These are phyloP conservation scores for Cutaneotrichosporon mucoides DNA, from an alignment of 1,284 basidiomycete genomes.

Conservation along the genomic window DNA sequence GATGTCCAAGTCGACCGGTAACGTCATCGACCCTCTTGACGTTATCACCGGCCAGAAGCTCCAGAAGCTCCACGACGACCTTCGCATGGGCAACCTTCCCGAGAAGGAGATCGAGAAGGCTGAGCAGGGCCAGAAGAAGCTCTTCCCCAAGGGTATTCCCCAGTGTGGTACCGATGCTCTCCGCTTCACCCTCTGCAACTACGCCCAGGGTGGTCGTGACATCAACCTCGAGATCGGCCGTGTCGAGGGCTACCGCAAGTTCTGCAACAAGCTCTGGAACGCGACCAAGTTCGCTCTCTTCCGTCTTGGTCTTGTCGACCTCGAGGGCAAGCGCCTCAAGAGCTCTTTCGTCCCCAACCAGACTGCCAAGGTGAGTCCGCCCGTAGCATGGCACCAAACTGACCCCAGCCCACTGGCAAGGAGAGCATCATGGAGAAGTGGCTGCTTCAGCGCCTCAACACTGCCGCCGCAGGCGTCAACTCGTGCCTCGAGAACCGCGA, in stretches of 20 bases:
- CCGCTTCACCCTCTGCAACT: slow-evolving; percentile 91
- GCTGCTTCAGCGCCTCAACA: slow-evolving; percentile 92
- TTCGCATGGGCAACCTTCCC: slow-evolving; percentile 88
- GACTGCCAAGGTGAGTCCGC: slow-evolving; percentile 51
- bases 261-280: slow-evolving; percentile 99
- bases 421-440: slow-evolving; percentile 92
- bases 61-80: slow-evolving; percentile 79
- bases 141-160: slow-evolving; percentile 98
- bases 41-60: slow-evolving; percentile 85
- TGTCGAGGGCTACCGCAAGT: slow-evolving; percentile 99
- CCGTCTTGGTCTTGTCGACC: slow-evolving; percentile 64
- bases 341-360: slow-evolving; percentile 71
- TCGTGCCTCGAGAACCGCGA: slow-evolving; percentile 71
- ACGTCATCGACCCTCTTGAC: slow-evolving; percentile 96
- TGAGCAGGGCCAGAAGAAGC: slow-evolving; percentile 93
- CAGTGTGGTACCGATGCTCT: slow-evolving; percentile 98
- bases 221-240: slow-evolving; percentile 94
- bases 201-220: slow-evolving; percentile 81
- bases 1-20: slow-evolving; percentile 98
- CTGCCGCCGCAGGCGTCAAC: slow-evolving; percentile 74
- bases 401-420: slow-evolving; percentile 65
- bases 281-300: slow-evolving; percentile 98
- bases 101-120: slow-evolving; percentile 91
- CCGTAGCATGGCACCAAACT: not conserved
- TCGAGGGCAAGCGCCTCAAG: slow-evolving; percentile 44